These are phyloP conservation scores for Phytophthora fragariaefolia DNA, from an alignment of 352 stramenopile species.

Conservation along the genomic window DNA sequence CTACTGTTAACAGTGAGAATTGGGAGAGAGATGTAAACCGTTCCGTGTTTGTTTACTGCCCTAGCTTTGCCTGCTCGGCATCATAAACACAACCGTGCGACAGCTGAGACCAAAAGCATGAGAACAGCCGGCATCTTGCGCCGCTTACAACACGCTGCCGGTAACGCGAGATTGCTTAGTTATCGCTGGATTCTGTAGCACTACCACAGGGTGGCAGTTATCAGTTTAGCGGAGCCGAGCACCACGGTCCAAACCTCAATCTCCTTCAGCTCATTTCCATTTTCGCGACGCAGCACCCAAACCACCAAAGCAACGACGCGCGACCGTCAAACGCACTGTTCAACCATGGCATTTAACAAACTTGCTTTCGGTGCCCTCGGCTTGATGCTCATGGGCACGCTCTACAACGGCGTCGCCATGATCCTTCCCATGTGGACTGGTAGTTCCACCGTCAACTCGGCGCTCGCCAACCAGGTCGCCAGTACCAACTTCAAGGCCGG, in stretches of 20 bases:
- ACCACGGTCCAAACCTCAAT: neutral
- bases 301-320: neutral
- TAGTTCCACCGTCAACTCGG: conserved; percentile 24
- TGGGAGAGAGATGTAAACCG: no score
- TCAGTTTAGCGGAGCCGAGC: neutral
- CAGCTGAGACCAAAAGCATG: no score
- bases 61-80: no score
- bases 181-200: conserved; percentile 16
- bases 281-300: neutral
- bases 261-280: neutral
- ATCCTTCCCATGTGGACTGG: conserved; percentile 27
- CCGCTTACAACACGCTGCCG: conserved; percentile 14
- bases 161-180: conserved; percentile 10
- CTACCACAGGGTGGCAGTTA: neutral
- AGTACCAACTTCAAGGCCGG: conserved; percentile 28
- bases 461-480: conserved; percentile 2
- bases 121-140: neutral
- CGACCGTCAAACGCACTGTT: neutral
- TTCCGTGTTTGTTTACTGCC: no score
- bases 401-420: conserved; percentile 27
- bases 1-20: no score
- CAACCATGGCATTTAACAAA: conserved; percentile 22
- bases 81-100: no score
- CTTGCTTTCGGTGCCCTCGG: conserved; percentile 23
- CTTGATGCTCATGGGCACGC: conserved; percentile 24